Conservation (phyloP, 495 filamentous ascomycete species). For the Podospora comata region DNA sequence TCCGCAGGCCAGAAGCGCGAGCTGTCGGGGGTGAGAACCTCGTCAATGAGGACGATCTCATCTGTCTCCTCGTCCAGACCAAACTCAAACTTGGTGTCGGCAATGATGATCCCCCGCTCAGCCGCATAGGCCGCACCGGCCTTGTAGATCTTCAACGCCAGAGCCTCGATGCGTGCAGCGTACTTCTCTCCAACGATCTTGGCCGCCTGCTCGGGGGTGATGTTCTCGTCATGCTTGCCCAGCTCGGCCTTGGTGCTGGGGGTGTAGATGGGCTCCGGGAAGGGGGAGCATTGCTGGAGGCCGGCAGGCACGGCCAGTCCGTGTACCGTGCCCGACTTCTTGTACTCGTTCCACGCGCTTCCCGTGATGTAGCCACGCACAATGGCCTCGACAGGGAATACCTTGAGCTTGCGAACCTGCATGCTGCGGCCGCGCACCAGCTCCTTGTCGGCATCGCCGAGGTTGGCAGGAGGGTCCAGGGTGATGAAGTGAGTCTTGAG, state of each 20-base stretch:
- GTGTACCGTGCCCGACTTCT: constrained; percentile 73
- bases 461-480: constrained; percentile 57
- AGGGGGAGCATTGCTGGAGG: constrained; percentile 65
- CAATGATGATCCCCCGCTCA: constrained; percentile 83
- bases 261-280: constrained; percentile 77
- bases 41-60: constrained; percentile 82
- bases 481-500: constrained; percentile 76
- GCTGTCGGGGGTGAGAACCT: constrained; percentile 82
- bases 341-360: constrained; percentile 76
- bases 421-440: constrained; percentile 65
- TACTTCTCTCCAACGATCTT: constrained; percentile 70
- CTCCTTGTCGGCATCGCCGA: constrained; percentile 41
- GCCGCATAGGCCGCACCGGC: constrained; percentile 70
- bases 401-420: constrained; percentile 72
- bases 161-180: constrained; percentile 68
- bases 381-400: constrained; percentile 82
- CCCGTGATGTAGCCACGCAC: constrained; percentile 95
- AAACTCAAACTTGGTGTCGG: constrained; percentile 57
- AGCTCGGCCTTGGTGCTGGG: constrained; percentile 85
- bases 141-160: constrained; percentile 71
- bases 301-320: constrained; percentile 66
- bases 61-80: constrained; percentile 70
- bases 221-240: constrained; percentile 89
- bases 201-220: constrained; percentile 66
- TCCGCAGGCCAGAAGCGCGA: constrained; percentile 85